These are phyloP conservation scores for Fomitopsis palustris DNA, from an alignment of 1,284 basidiomycete genomes.

Conservation along the genomic window DNA sequence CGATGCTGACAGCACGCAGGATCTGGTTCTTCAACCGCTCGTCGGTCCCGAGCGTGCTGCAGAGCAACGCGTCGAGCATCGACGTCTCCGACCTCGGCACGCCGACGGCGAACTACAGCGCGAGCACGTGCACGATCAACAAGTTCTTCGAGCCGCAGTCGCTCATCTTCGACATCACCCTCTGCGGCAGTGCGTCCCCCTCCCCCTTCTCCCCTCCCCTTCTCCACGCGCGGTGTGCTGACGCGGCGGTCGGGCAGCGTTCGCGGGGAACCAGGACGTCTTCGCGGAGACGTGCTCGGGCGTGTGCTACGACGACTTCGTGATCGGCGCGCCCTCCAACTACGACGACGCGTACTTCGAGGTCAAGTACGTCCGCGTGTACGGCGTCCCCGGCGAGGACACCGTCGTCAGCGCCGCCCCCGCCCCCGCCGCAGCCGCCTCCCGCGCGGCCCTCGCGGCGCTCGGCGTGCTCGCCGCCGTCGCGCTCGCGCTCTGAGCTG, in stretches of 20 bases:
- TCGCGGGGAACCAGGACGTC: conserved; percentile 39
- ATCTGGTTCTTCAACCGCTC: conserved; percentile 76
- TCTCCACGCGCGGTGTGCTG: no score
- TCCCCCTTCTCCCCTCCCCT: conserved; percentile 5
- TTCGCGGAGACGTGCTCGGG: conserved; percentile 67
- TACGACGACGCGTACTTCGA: conserved; percentile 79
- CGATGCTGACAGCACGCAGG: conserved; percentile 27
- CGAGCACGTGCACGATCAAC: conserved; percentile 53
- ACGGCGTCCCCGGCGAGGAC: conserved; percentile 32
- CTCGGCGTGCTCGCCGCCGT: not conserved
- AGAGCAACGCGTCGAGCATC: conserved; percentile 50
- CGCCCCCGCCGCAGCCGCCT: conserved; percentile 5
- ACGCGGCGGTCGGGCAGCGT: conserved; percentile 17
- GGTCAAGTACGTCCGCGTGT: conserved; percentile 58
- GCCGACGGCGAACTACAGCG: conserved; percentile 67
- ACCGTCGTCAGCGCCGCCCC: conserved; percentile 24
- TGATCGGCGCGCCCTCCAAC: conserved; percentile 60
- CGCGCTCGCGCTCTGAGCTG: not conserved
- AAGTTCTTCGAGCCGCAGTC: conserved; percentile 63
- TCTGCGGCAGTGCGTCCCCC: conserved; percentile 59
- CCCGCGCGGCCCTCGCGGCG: not conserved
- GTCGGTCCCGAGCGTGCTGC: conserved; percentile 52
- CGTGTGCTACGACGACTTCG: conserved; percentile 71
- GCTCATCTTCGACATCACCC: conserved; percentile 72
- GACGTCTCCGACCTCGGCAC: conserved; percentile 64